Evolutionary conservation across 2,329 filamentous ascomycete species (phyloP).

Genomic region (Scleromitrula shiraiana): DNA sequence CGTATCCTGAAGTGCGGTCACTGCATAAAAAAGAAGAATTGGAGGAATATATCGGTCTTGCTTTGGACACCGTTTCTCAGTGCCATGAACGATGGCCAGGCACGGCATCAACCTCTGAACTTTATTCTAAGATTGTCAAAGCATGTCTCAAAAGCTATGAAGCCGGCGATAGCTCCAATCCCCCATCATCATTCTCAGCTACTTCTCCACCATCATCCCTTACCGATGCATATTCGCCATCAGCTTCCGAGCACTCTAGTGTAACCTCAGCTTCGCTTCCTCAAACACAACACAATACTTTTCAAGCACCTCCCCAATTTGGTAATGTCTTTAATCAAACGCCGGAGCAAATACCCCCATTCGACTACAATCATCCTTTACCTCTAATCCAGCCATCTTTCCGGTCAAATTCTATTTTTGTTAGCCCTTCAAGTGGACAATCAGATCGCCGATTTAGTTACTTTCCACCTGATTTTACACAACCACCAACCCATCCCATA

Average conservation of each 20-base stretch:
- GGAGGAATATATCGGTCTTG: conserved; percentile 63
- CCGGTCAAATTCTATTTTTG: conserved; percentile 59
- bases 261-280: conserved; percentile 30
- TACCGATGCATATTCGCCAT: conserved; percentile 39
- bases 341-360: conserved; percentile 36
- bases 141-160: conserved; percentile 88
- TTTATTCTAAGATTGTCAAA: conserved; percentile 78
- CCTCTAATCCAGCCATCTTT: conserved; percentile 41
- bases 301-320: conserved; percentile 42
- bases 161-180: conserved; percentile 37
- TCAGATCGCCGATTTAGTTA: conserved; percentile 54
- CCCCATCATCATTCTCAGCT: conserved; percentile 42
- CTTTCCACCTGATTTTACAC: conserved; percentile 48
- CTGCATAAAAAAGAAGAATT: conserved; percentile 67
- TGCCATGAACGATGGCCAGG: conserved; percentile 90
- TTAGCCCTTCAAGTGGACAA: conserved; percentile 45
- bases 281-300: conserved; percentile 32
- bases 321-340: conserved; percentile 50
- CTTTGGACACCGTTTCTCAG: conserved; percentile 69
- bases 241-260: conserved; percentile 35
- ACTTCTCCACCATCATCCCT: conserved; percentile 34
- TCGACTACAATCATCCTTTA: conserved; percentile 19
- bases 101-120: conserved; percentile 70
- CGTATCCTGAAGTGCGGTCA: conserved; percentile 74
- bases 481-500: conserved; percentile 24